These are phyloP conservation scores for Vanrija pseudolonga DNA, from an alignment of 1,284 basidiomycete genomes.

Conservation along the genomic window DNA sequence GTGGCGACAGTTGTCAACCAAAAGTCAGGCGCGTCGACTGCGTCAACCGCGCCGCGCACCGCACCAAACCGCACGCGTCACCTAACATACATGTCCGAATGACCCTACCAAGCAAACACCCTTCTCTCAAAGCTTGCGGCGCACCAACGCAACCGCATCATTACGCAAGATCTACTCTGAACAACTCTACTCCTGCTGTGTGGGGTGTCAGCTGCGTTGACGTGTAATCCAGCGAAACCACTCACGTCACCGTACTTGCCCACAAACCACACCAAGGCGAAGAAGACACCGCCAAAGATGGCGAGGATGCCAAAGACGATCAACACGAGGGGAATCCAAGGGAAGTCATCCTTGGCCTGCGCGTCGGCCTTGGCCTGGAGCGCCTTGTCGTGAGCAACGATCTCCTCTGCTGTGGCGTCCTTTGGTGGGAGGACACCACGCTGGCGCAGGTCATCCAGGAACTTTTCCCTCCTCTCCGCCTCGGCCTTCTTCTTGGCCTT, in stretches of 20 bases:
- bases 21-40: not conserved
- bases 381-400: not conserved
- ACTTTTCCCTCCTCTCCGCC: slow-evolving; percentile 25
- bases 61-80: not conserved
- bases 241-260: not conserved
- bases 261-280: not conserved
- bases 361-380: not conserved
- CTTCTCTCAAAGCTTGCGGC: not conserved
- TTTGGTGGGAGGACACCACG: slow-evolving; percentile 23
- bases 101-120: not conserved
- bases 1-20: not conserved
- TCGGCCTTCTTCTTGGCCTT: slow-evolving; percentile 25
- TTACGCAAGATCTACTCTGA: not conserved
- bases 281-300: not conserved
- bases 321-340: not conserved
- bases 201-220: not conserved
- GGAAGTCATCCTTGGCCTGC: not conserved
- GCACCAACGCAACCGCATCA: not conserved
- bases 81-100: not conserved
- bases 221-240: not conserved
- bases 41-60: not conserved
- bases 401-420: slow-evolving; percentile 10
- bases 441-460: slow-evolving; percentile 25
- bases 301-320: not conserved
- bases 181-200: not conserved